Evolutionary conservation across 2,329 filamentous ascomycete species (phyloP), one percentile per base, ranked within the genome.

Genomic region (Cladosporium cucumerinum): DNA sequence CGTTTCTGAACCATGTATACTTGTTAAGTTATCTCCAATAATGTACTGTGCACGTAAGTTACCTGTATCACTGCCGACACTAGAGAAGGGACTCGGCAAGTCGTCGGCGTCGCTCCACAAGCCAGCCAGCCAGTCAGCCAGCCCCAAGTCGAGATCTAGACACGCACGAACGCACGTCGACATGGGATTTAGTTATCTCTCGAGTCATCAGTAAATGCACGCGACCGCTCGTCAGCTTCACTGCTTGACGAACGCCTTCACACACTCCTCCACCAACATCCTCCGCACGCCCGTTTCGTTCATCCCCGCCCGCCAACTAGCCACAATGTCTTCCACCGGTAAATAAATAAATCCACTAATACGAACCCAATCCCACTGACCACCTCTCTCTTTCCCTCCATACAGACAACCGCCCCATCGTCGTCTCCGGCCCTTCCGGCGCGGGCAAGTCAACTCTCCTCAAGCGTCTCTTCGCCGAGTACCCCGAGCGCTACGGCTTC

Each of bases 361-460:
- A 2, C n/a, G 5, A 3, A 57, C 58, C 14, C 34, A 26, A 1
- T 57, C 57, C 28, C 65, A 39, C 66, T 67, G 26, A 65, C 55
- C 49, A 57, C 49, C 34, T 25, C 48, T 34, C 49, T 23, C 25
- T n/a, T n/a, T 48, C 21, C 2, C 21, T 23, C 25, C 36, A 52
- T 49, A 65, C 57, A 66, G 67, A 67, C 14, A 68, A 69, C 34
- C 59, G 54, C 59, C 90, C 90, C 16, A 83, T 94, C 72, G 87
- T 95, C 72, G 89, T 95, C 78, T 92, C 88, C 57, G 91, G 91
- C 64, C 91, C 91, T 67, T 90, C 87, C 12, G 91, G 91, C 75
- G 86, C 91, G 57, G 91, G 91, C 70, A 95, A 95, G 80, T 90
- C 89, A 71, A 94, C 91, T 14, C 87, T 94, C 67, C 88, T 91